Evolutionary conservation across 1,284 basidiomycete genomes (phyloP), one percentile per base, ranked within the genome.

Genomic region (Cerrena zonata): DNA sequence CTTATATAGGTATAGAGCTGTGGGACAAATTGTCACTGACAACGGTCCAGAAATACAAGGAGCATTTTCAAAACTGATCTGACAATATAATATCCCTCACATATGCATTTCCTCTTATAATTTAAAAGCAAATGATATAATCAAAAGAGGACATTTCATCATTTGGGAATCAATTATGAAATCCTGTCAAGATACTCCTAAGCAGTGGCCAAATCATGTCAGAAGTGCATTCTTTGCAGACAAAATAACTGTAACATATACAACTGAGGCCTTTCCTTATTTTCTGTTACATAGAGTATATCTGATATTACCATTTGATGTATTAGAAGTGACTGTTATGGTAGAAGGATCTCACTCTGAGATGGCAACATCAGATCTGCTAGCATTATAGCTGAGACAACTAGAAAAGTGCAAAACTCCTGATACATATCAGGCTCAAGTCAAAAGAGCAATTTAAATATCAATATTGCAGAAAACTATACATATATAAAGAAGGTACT

Each of bases 81-180:
- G 39, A 3, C 27, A 42, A 1, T 55, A 54, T 19, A 43, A 48
- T 0, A 45, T 55, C n/a, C 42, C 45, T 7, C 50, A 58, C 27
- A 47, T 58, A n/a, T n/a, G n/a, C n/a, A 48, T 57, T 18, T 55
- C 51, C 3, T 37, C 51, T 25, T 57, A 53, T 34, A 55, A 57
- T 41, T 56, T 47, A 23, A 51, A 47, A 47, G 53, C 51, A 22
- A 58, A 41, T 41, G 18, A n/a, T 10, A 10, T 22, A n/a, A 18
- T 41, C 10, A 18, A 41, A 18, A n/a, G 39, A 54, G 48, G 55
- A 40, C 50, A 54, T 37, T 56, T 50, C 37, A 52, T 47, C 2
- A 23, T 58, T 2, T 22, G 49, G 43, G 54, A 53, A 41, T 48
- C 42, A 13, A 23, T 52, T n/a, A 45, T 54, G 30, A 54, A 50